Base-by-base conservation (phyloP, 441 rosid species). In the Adansonia gregorii region DNA sequence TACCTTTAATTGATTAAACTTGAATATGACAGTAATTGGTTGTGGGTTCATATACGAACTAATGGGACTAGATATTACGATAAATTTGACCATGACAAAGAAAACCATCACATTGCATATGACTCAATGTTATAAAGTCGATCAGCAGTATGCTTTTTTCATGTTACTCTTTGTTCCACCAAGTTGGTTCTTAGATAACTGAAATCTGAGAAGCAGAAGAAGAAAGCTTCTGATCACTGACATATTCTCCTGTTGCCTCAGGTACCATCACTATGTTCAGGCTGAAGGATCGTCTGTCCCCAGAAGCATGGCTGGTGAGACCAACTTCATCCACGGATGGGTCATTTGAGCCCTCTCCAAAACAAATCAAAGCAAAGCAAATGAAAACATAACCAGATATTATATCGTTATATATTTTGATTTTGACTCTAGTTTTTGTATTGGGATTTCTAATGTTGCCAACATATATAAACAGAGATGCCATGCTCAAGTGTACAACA, bases 281-380 rank as follows among this genome's bases (percentile, higher is more conserved):
- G 92, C 84, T 67, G 97, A 90, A 81, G 93, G 91, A 35, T 80
- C 96, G 3, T 87, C 93, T 0, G 81, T 75, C 78, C 56, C 85
- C 58, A 92, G 80, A 83, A 85, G 78, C 79, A 79, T 81, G 83
- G 84, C 83, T 60, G 71, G 76, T 72, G 94, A 88, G 85, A 90
- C 97, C 72, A 90, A 88, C 82, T 87, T 90, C 93, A 82, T 88
- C 76, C 88, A 92, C 22, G 93, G 92, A 76, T 92, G 97, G 94
- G 84, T 87, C 68, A 84, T 89, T 73, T 90, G 84, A 88, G 67
- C 41, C 46, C 39, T 45, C 17, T 35, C 8, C 14, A 61, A 2
- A 39, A 31, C n/a, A 61, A 43, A 58, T 20, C 54, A 54, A 39
- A 48, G 27, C 27, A 24, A 24, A 24, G 27, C 27, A 24, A 24